phyloP scores from a whole-genome alignment of 106 monocot species.

The Dendrobium catenatum region DNA sequence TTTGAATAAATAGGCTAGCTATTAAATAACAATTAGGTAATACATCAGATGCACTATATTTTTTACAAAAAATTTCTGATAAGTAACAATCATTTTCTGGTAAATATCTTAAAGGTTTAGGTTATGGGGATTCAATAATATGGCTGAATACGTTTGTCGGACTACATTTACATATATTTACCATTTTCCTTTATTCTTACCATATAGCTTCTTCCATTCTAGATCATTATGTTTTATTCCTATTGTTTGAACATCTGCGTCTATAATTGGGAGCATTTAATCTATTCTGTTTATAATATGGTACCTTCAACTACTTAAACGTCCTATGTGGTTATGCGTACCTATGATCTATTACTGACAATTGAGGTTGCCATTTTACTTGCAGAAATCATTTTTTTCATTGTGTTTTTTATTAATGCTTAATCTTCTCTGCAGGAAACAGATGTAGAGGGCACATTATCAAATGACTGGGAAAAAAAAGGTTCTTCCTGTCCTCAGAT shows the following conservation, averaged over 20 bases:
- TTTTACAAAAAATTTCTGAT: too few species aligned
- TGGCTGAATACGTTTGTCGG: too few species aligned
- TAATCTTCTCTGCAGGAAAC: conserved; percentile 25
- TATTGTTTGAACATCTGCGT: background rate
- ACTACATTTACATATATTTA: too few species aligned
- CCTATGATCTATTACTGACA: background rate
- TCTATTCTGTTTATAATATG: background rate
- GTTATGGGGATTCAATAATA: too few species aligned
- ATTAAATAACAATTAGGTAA: too few species aligned
- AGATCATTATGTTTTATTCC: background rate
- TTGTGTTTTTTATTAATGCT: background rate
- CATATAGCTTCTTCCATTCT: background rate
- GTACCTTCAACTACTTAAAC: background rate
- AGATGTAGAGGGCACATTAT: conserved; percentile 15
- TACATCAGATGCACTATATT: too few species aligned
- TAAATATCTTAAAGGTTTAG: too few species aligned
- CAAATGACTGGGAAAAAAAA: conserved; percentile 39
- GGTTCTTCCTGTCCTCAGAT: conserved; percentile 23
- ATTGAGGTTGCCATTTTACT: background rate
- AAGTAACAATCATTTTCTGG: too few species aligned
- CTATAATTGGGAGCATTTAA: background rate
- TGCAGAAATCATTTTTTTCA: background rate
- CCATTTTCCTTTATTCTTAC: background rate
- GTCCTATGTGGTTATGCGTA: background rate
- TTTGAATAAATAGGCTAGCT: too few species aligned